phyloP scores from a whole-genome alignment of 805 yeast genomes.

The Sugiyamaella lignohabitans region DNA sequence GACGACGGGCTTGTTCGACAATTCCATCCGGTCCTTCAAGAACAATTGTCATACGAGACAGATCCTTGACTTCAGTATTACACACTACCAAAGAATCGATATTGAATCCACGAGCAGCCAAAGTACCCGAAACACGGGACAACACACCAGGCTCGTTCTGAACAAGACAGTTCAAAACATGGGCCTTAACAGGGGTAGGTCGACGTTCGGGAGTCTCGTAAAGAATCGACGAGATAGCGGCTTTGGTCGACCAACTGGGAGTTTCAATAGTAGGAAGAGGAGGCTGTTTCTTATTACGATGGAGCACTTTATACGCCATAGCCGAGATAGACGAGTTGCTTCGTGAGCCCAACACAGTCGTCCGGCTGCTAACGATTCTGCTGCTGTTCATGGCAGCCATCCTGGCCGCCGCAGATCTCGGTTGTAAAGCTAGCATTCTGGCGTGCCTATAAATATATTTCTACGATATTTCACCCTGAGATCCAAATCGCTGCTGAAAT shows the following conservation, averaged over 20 bases:
- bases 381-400: background rate
- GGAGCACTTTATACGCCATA: constrained; percentile 85
- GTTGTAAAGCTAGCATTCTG: background rate
- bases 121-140: constrained; percentile 85
- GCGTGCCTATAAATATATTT: too few species aligned
- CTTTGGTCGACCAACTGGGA: constrained; percentile 92
- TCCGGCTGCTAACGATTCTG: background rate
- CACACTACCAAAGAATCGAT: constrained; percentile 96
- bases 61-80: constrained; percentile 90
- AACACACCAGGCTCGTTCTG: constrained; percentile 99
- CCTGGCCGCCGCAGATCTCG: background rate
- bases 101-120: constrained; percentile 98
- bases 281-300: constrained; percentile 80
- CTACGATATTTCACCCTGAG: too few species aligned
- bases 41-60: constrained; percentile 95
- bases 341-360: constrained; percentile 3
- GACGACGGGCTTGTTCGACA: constrained; percentile 96
- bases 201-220: constrained; percentile 75
- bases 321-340: constrained; percentile 69
- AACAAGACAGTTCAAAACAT: constrained; percentile 91
- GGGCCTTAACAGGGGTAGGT: constrained; percentile 64
- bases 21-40: constrained; percentile 92
- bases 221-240: constrained; percentile 91
- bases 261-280: constrained; percentile 89
- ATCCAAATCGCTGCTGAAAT: too few species aligned